A percentile compares a stretch with the other conserved stretches of the same genome.
Evolutionary conservation across 495 filamentous ascomycete species (phyloP).

Genomic region (Penicillium maclennaniae): DNA sequence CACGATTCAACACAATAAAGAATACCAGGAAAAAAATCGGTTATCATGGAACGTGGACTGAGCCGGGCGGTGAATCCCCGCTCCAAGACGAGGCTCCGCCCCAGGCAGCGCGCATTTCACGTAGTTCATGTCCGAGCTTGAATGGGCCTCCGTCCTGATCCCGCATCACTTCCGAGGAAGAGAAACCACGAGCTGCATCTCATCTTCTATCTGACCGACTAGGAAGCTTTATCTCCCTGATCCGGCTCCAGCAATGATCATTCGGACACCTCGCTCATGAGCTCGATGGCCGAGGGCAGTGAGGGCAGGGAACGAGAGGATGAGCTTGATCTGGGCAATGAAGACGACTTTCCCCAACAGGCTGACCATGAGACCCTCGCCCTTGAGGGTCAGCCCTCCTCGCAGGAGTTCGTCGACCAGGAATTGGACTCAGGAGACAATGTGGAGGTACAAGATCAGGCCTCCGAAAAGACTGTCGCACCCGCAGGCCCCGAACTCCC

Average conservation of each 20-base stretch:
- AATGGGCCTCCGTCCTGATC: constrained; percentile 3
- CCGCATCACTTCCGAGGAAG: background rate
- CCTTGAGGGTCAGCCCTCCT: constrained; percentile 16
- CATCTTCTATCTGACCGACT: constrained; percentile 4
- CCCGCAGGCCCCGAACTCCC: constrained; percentile 11
- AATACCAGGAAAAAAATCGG: background rate
- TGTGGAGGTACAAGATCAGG: constrained; percentile 17
- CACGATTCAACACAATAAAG: background rate
- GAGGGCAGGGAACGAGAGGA: constrained; percentile 45
- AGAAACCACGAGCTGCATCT: background rate
- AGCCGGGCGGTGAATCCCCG: background rate
- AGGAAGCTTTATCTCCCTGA: constrained; percentile 9
- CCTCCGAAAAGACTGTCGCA: constrained; percentile 17
- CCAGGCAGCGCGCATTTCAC: constrained; percentile 14
- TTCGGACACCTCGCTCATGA: constrained; percentile 44
- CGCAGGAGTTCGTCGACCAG: constrained; percentile 22
- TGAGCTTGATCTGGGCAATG: constrained; percentile 45
- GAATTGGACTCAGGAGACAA: constrained; percentile 27
- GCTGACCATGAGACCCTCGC: constrained; percentile 22
- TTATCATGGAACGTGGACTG: background rate
- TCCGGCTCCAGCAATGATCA: constrained; percentile 40
- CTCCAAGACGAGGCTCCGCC: background rate
- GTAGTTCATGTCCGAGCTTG: constrained; percentile 24
- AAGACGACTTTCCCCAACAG: constrained; percentile 26
- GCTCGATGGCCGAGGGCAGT: constrained; percentile 49